Percentiles rank a stretch among this genome's conserved stretches.
These are phyloP conservation scores for Catharanthus roseus DNA, from an alignment of 257 asterid genomes.

Conservation along the genomic window DNA sequence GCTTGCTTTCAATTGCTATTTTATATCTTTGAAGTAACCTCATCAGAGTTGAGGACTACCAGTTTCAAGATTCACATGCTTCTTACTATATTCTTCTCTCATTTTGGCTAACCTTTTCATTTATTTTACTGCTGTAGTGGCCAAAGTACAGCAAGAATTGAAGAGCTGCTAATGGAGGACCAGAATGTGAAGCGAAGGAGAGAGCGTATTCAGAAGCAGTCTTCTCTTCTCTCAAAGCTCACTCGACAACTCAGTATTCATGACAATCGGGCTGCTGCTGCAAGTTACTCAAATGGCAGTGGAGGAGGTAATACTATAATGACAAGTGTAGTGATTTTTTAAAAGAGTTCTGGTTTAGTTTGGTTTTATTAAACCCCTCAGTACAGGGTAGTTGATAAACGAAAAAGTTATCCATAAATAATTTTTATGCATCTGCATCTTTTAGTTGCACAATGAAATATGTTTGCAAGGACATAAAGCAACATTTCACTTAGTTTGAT, in stretches of 20 bases:
- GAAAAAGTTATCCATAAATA: too few species aligned
- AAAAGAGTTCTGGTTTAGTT: conserved; percentile 2
- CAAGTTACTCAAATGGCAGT: conserved; percentile 52
- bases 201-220: conserved; percentile 72
- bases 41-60: background rate
- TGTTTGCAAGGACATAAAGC: too few species aligned
- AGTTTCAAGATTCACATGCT: background rate
- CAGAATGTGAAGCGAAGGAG: conserved; percentile 71
- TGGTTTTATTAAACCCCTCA: background rate
- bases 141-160: conserved; percentile 67
- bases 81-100: background rate
- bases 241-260: conserved; percentile 73
- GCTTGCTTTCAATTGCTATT: background rate
- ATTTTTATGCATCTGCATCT: background rate
- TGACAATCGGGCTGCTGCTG: conserved; percentile 77
- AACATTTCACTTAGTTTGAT: too few species aligned
- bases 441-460: too few species aligned
- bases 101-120: conserved; percentile 10
- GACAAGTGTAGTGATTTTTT: background rate
- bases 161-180: conserved; percentile 87
- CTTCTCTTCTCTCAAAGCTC: conserved; percentile 74
- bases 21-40: background rate
- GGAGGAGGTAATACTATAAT: conserved; percentile 45
- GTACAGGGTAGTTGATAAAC: background rate
- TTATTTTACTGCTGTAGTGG: conserved; percentile 35